Evolutionary conservation across 306 rosid genomes (phyloP).

Genomic region (Argentina anserina): DNA sequence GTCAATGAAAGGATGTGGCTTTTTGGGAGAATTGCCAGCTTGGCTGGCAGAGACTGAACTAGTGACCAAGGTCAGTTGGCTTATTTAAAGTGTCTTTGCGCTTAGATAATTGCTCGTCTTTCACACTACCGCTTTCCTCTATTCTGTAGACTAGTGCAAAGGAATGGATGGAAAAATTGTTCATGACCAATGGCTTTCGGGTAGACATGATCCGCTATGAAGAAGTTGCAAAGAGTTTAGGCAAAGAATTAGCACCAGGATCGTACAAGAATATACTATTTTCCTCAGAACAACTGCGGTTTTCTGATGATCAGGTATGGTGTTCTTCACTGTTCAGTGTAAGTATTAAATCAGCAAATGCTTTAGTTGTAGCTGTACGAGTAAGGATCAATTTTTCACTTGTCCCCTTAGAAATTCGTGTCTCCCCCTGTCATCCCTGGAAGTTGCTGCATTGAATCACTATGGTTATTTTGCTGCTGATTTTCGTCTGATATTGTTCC

Average conservation of each 20-base stretch:
- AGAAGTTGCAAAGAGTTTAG: conserved; percentile 44
- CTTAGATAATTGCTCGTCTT: conserved; percentile 3
- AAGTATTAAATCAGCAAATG: neutral
- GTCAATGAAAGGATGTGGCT: conserved; percentile 55
- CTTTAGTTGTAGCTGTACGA: neutral
- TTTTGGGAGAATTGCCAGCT: conserved; percentile 69
- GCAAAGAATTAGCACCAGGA: conserved; percentile 39
- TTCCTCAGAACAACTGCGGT: conserved; percentile 62
- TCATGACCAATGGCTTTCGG: conserved; percentile 71
- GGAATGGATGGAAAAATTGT: conserved; percentile 58
- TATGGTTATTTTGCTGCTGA: neutral
- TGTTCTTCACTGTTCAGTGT: neutral
- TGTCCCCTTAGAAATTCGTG: neutral
- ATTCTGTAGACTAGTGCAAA: conserved; percentile 38
- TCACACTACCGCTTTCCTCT: conserved; percentile 12
- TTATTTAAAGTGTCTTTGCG: neutral
- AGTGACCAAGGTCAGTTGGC: conserved; percentile 46
- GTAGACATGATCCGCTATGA: conserved; percentile 48
- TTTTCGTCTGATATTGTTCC: neutral
- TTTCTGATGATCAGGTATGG: conserved; percentile 69
- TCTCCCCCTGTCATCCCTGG: neutral
- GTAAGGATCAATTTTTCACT: neutral
- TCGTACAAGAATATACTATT: conserved; percentile 43
- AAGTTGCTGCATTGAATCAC: neutral
- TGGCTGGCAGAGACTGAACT: conserved; percentile 47